A percentile compares a stretch with the other conserved stretches of the same genome.
Evolutionary conservation across 2,329 filamentous ascomycete species (phyloP).

Genomic region (Trichoderma sp.): DNA sequence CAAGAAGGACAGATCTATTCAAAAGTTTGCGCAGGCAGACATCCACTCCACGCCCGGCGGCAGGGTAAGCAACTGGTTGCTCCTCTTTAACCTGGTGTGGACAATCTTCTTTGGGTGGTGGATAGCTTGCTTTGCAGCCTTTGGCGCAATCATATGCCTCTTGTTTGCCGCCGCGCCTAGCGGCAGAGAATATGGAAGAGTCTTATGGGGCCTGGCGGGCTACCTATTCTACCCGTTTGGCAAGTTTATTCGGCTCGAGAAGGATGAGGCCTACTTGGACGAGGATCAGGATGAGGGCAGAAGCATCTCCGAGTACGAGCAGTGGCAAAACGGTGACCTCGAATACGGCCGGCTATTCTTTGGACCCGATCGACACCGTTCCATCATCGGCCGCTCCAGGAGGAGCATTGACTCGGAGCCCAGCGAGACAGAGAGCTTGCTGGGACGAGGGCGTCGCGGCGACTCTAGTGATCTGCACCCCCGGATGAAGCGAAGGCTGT

Average conservation of each 20-base stretch:
- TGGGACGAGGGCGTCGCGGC: constrained; percentile 60
- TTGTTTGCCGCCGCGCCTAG: constrained; percentile 76
- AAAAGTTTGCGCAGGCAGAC: constrained; percentile 92
- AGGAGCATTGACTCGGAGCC: constrained; percentile 82
- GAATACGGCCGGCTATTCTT: constrained; percentile 97
- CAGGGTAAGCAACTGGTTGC: constrained; percentile 77
- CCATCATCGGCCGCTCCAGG: constrained; percentile 80
- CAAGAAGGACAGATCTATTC: constrained; percentile 95
- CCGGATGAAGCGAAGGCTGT: constrained; percentile 74
- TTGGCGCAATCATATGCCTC: constrained; percentile 76
- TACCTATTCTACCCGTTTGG: constrained; percentile 97
- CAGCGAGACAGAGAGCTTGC: constrained; percentile 84
- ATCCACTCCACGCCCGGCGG: constrained; percentile 94
- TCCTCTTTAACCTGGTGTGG: constrained; percentile 89
- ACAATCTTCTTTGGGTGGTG: constrained; percentile 94
- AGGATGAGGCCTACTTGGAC: constrained; percentile 89
- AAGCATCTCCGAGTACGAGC: constrained; percentile 97
- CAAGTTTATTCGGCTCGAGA: constrained; percentile 88
- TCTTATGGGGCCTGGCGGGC: constrained; percentile 77
- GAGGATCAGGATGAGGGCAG: constrained; percentile 94
- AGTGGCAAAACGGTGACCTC: constrained; percentile 96
- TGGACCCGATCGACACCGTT: constrained; percentile 73
- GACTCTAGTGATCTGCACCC: constrained; percentile 39
- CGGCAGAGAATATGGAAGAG: constrained; percentile 78
- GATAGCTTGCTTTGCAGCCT: constrained; percentile 73